Percentiles rank a stretch among this genome's conserved stretches.
These are phyloP conservation scores for Brettanomyces sp. DNA, from an alignment of 805 yeast genomes.

Conservation along the genomic window DNA sequence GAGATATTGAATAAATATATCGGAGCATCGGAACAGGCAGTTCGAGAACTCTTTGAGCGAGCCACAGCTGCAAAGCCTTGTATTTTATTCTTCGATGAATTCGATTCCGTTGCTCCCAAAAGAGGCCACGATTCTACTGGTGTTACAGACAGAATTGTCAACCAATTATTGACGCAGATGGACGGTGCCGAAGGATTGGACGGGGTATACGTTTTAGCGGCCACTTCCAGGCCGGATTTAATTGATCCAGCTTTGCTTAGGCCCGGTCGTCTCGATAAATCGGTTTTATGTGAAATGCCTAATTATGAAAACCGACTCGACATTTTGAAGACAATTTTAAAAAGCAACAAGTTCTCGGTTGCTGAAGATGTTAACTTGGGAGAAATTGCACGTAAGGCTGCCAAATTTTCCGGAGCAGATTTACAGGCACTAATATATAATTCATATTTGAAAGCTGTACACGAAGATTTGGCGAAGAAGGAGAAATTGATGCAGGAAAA, in stretches of 20 bases:
- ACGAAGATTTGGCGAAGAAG: slow-evolving; percentile 48
- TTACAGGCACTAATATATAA: slow-evolving; percentile 86
- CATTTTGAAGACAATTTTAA: slow-evolving; percentile 52
- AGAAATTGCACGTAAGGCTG: slow-evolving; percentile 47
- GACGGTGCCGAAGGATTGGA: slow-evolving; percentile 98
- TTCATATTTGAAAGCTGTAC: slow-evolving; percentile 83
- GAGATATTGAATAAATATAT: slow-evolving; percentile 91
- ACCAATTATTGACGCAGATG: slow-evolving; percentile 95
- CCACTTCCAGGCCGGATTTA: slow-evolving; percentile 91
- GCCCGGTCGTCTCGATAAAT: slow-evolving; percentile 93
- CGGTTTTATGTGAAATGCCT: slow-evolving; percentile 87
- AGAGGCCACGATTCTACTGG: slow-evolving; percentile 98
- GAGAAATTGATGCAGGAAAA: slow-evolving; percentile 17
- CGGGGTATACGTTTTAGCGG: slow-evolving; percentile 94
- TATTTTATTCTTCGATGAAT: slow-evolving; percentile 86
- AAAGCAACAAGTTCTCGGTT: slow-evolving; percentile 48
- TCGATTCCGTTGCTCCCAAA: slow-evolving; percentile 95
- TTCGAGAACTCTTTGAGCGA: slow-evolving; percentile 84
- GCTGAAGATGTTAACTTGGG: slow-evolving; percentile 41
- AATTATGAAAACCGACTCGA: slow-evolving; percentile 58
- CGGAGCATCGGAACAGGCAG: slow-evolving; percentile 95
- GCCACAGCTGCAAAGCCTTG: slow-evolving; percentile 96
- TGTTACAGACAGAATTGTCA: slow-evolving; percentile 94
- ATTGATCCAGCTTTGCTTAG: slow-evolving; percentile 90
- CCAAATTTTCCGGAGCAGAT: slow-evolving; percentile 91